A percentile compares a stretch with the other conserved stretches of the same genome.
Conservation (phyloP, 2,329 filamentous ascomycete genomes). For the Mariannaea elegans region DNA sequence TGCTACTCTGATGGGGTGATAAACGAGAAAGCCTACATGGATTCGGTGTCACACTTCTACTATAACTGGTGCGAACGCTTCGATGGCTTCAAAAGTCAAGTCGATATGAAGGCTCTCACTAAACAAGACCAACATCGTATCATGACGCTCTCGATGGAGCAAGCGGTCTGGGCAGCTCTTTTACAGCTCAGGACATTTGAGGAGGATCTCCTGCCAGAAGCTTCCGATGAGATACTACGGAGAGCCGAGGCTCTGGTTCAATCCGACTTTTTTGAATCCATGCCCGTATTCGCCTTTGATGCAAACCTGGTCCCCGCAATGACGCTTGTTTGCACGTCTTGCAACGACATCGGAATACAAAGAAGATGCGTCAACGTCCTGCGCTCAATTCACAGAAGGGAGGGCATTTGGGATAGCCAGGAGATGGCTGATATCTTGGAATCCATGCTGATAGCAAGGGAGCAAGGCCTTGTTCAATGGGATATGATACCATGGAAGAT, state of each 20-base stretch:
- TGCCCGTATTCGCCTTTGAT: conserved; percentile 29
- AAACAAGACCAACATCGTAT: conserved; percentile 17
- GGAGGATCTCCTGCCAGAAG: conserved; percentile 1
- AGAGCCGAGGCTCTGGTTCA: conserved; percentile 16
- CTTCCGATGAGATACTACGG: conserved; percentile 17
- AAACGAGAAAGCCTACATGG: background rate
- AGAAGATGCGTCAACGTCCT: conserved; percentile 20
- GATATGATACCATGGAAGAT: conserved; percentile 17
- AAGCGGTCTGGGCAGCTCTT: conserved; percentile 14
- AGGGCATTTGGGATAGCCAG: conserved; percentile 37
- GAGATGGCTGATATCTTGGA: conserved; percentile 30
- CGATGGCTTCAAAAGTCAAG: conserved; percentile 4
- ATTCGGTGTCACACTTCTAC: conserved; percentile 7
- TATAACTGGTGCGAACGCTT: conserved; percentile 15
- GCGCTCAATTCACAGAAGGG: conserved; percentile 22
- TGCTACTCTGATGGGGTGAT: background rate
- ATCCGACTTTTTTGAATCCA: background rate
- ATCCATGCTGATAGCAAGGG: conserved; percentile 21
- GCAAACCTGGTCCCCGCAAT: conserved; percentile 24
- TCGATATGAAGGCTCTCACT: background rate
- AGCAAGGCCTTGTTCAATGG: conserved; percentile 8
- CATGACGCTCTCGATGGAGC: conserved; percentile 12
- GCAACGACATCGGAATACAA: conserved; percentile 17
- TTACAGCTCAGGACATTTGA: conserved; percentile 3
- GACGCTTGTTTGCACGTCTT: conserved; percentile 24